These are phyloP conservation scores for Alternaria brassicae DNA, from an alignment of 2,329 filamentous ascomycete species.

Conservation along the genomic window DNA sequence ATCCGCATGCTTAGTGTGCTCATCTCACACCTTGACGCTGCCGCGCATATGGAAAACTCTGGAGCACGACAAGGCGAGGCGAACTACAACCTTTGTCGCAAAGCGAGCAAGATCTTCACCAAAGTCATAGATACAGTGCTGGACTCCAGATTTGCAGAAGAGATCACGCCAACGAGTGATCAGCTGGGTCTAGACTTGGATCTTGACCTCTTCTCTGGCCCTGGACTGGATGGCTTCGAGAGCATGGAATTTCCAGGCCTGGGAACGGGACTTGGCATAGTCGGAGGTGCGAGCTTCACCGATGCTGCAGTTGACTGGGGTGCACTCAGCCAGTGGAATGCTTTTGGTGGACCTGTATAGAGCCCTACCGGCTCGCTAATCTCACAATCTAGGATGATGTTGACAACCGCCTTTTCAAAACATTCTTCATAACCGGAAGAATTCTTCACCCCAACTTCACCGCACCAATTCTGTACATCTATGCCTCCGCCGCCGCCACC, in stretches of 20 bases:
- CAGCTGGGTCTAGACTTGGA: constrained; percentile 24
- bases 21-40: constrained; percentile 49
- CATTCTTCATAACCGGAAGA: accelerated
- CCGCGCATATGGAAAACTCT: constrained; percentile 35
- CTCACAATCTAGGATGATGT: background rate
- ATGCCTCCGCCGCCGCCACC: background rate
- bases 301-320: constrained; percentile 33
- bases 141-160: constrained; percentile 27
- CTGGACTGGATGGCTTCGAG: constrained; percentile 41
- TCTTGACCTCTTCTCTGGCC: constrained; percentile 34
- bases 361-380: background rate
- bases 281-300: constrained; percentile 5
- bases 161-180: constrained; percentile 21
- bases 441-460: background rate
- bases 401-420: background rate
- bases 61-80: constrained; percentile 45
- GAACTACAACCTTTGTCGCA: constrained; percentile 45
- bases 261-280: constrained; percentile 18
- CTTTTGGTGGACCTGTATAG: constrained; percentile 12
- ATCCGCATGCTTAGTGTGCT: constrained; percentile 52
- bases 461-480: background rate
- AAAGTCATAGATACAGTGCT: constrained; percentile 42
- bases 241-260: constrained; percentile 36
- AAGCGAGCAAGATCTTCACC: constrained; percentile 40
- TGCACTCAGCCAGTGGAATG: constrained; percentile 38